Conservation (phyloP, 2,329 filamentous ascomycete species). For the Ophiocordyceps camponoti-floridani region DNA sequence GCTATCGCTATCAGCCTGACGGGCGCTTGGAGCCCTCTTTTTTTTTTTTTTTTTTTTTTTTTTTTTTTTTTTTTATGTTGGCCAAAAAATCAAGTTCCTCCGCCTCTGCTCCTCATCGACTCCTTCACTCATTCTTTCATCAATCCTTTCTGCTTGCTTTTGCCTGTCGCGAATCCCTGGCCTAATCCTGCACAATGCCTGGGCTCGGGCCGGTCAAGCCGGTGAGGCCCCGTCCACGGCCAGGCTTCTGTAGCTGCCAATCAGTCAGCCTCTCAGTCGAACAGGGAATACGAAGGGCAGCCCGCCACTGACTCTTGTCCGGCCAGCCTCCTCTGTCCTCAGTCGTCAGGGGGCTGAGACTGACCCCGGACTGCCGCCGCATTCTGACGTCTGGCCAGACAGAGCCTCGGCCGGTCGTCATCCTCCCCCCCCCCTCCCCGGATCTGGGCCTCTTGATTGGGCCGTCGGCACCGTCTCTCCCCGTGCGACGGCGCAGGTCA, state of each 20-base stretch:
- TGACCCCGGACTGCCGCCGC: not conserved
- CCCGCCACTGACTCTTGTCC: not conserved
- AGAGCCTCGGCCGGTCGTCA: not conserved
- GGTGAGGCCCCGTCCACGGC: not conserved
- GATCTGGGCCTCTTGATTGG: too few species aligned
- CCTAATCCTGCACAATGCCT: not conserved
- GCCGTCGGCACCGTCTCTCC: not conserved
- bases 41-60: not conserved
- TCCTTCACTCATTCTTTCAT: not conserved
- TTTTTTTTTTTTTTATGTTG: not conserved
- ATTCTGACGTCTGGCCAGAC: not conserved
- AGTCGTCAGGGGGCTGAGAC: not conserved
- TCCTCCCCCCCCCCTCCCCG: too few species aligned
- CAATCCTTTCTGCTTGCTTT: not conserved
- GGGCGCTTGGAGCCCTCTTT: not conserved
- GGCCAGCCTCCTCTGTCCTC: not conserved
- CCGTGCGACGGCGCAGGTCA: not conserved
- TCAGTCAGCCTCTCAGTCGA: not conserved
- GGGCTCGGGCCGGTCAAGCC: not conserved
- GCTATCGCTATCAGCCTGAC: not conserved
- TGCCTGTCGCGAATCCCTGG: not conserved
- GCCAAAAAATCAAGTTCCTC: too few species aligned
- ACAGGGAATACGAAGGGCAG: not conserved
- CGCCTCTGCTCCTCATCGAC: too few species aligned
- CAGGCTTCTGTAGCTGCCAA: not conserved